These are phyloP conservation scores for Bocquillonia castaneifolia DNA, from an alignment of 441 rosid species.

Conservation along the genomic window DNA sequence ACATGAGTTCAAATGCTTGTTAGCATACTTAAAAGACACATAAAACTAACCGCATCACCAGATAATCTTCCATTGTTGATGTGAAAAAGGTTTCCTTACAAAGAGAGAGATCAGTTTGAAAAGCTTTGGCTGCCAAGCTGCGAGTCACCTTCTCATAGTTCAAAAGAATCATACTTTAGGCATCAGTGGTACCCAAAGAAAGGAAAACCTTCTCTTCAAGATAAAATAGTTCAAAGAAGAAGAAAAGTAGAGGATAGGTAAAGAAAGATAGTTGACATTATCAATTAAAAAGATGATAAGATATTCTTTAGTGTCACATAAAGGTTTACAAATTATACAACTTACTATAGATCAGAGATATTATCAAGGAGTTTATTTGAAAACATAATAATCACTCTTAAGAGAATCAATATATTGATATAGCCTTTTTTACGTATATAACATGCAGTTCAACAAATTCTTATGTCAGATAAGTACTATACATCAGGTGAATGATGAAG, in stretches of 20 bases:
- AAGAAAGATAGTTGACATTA: not conserved
- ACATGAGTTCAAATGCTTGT: not conserved
- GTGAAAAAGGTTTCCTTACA: slow-evolving; percentile 85
- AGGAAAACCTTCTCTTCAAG: not conserved
- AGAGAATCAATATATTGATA: not conserved
- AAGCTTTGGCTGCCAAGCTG: slow-evolving; percentile 85
- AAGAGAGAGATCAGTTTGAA: slow-evolving; percentile 73
- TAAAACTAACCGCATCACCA: slow-evolving; percentile 54
- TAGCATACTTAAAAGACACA: not conserved
- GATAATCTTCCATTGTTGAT: slow-evolving; percentile 66
- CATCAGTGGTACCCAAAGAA: not conserved
- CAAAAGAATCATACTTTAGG: not conserved
- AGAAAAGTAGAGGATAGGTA: not conserved
- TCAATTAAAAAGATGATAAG: not conserved
- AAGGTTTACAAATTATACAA: not conserved
- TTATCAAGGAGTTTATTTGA: not conserved
- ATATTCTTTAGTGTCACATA: not conserved
- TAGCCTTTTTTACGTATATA: not conserved
- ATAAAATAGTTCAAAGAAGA: not conserved
- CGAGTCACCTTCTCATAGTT: slow-evolving; percentile 57
- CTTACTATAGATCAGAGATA: not conserved
- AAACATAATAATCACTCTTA: not conserved
- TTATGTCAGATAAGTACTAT: not conserved
- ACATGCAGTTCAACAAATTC: slow-evolving; percentile 2
- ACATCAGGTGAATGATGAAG: not conserved